Percentiles rank a stretch among this genome's conserved stretches.
phyloP scores from a whole-genome alignment of 1,139 yeast species.

The Hansenula anomala region DNA sequence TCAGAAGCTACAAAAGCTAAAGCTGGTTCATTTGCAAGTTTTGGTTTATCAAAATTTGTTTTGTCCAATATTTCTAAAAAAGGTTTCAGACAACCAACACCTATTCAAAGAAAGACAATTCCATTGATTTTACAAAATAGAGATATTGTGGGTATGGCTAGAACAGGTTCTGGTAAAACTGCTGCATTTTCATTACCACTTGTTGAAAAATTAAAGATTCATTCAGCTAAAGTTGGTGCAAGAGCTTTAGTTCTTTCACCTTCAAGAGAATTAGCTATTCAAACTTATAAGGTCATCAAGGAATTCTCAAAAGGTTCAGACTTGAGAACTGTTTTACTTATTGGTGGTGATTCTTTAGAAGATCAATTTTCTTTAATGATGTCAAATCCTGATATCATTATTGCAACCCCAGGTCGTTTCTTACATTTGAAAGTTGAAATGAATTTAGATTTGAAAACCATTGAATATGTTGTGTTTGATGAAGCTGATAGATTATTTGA shows the following conservation, averaged over 20 bases:
- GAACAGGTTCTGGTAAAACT: conserved; percentile 98
- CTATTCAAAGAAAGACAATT: conserved; percentile 93
- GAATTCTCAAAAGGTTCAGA: conserved; percentile 86
- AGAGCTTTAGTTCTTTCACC: conserved; percentile 89
- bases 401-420: conserved; percentile 98
- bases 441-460: conserved; percentile 75
- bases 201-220: conserved; percentile 77
- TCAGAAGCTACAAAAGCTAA: conserved; percentile 62
- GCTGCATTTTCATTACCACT: conserved; percentile 96
- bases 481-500: conserved; percentile 98
- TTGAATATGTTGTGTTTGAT: conserved; percentile 91
- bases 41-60: conserved; percentile 77
- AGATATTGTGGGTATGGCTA: conserved; percentile 98
- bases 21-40: conserved; percentile 82
- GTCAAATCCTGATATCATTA: conserved; percentile 88
- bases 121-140: conserved; percentile 83
- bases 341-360: conserved; percentile 97
- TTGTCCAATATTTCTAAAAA: conserved; percentile 69
- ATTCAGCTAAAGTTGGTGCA: conserved; percentile 84
- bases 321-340: conserved; percentile 70
- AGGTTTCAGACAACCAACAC: conserved; percentile 95
- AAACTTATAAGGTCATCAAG: conserved; percentile 82
- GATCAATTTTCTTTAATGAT: conserved; percentile 93
- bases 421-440: conserved; percentile 93
- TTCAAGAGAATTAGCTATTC: conserved; percentile 90